Conservation (phyloP, 1,284 basidiomycete species). For the Malassezia slooffiae region DNA sequence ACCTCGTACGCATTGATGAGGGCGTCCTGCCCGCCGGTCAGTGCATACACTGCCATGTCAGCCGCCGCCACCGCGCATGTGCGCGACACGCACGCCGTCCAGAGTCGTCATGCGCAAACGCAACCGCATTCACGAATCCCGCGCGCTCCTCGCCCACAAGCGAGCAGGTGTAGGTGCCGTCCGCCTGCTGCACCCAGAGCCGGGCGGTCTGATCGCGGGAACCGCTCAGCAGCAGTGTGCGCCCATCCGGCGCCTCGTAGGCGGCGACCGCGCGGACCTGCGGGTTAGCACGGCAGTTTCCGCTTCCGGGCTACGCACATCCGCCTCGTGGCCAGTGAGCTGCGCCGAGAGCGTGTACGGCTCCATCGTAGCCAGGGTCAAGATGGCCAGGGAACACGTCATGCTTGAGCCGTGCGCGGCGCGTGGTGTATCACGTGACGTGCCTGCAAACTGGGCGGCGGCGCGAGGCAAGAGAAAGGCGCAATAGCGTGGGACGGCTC, state of each 20-base stretch:
- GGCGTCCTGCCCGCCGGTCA: slow-evolving; percentile 39
- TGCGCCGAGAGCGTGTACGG: slow-evolving; percentile 22
- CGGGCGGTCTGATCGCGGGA: slow-evolving; percentile 22
- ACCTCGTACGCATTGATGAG: slow-evolving; percentile 36
- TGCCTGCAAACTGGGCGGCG: no score
- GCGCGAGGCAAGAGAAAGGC: no score
- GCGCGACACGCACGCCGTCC: slow-evolving; percentile 9
- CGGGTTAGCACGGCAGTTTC: background rate
- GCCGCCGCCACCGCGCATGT: no score
- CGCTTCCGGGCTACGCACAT: slow-evolving; percentile 28
- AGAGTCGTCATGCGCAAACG: slow-evolving; percentile 16
- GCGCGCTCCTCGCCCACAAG: slow-evolving; percentile 25
- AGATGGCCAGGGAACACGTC: no score
- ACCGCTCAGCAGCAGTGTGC: slow-evolving; percentile 21
- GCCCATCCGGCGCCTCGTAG: slow-evolving; percentile 24
- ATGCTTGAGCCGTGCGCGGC: no score
- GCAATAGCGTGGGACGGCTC: no score
- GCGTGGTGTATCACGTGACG: no score
- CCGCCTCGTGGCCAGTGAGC: slow-evolving; percentile 28
- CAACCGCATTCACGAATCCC: slow-evolving; percentile 40
- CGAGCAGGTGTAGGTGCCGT: slow-evolving; percentile 4
- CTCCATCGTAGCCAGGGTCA: no score
- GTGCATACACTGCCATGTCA: slow-evolving; percentile 11
- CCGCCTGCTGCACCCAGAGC: slow-evolving; percentile 13
- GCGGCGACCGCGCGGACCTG: slow-evolving; percentile 30